Percentiles rank a stretch among this genome's conserved stretches.
phyloP scores from a whole-genome alignment of 2,329 filamentous ascomycete species.

The Xylariaceae sp. region DNA sequence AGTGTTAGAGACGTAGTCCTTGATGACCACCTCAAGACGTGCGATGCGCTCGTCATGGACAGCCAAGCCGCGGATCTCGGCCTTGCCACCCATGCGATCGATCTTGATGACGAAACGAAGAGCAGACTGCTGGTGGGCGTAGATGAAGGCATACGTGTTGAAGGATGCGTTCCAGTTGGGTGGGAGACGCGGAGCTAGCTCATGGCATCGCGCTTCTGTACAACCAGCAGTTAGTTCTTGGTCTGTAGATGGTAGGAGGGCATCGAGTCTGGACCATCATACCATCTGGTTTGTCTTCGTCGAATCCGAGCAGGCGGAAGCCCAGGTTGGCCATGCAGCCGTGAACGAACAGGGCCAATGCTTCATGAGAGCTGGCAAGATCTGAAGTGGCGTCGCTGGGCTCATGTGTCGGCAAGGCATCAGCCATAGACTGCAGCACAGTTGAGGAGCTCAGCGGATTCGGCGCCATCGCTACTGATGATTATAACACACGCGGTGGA shows the following conservation, averaged over 20 bases:
- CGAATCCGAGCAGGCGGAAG: slow-evolving; percentile 78
- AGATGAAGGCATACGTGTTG: slow-evolving; percentile 75
- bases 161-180: slow-evolving; percentile 73
- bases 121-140: slow-evolving; percentile 79
- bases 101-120: slow-evolving; percentile 81
- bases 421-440: slow-evolving; percentile 54
- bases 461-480: slow-evolving; percentile 16
- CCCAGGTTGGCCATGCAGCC: slow-evolving; percentile 75
- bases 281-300: slow-evolving; percentile 76
- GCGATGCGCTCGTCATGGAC: slow-evolving; percentile 77
- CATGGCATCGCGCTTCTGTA: slow-evolving; percentile 53
- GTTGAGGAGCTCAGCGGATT: slow-evolving; percentile 41
- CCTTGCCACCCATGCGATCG: slow-evolving; percentile 75
- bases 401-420: slow-evolving; percentile 54
- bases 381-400: slow-evolving; percentile 54
- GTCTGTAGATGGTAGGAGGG: not conserved
- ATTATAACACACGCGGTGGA: not conserved
- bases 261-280: not conserved
- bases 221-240: slow-evolving; percentile 11
- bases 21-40: slow-evolving; percentile 68
- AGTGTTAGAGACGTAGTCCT: slow-evolving; percentile 68
- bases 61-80: slow-evolving; percentile 76
- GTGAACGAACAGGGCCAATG: slow-evolving; percentile 78
- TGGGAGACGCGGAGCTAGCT: slow-evolving; percentile 62
- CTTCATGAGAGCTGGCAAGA: slow-evolving; percentile 72